Evolutionary conservation across 345 rosid genomes (phyloP).

Genomic region (Draba incana): DNA sequence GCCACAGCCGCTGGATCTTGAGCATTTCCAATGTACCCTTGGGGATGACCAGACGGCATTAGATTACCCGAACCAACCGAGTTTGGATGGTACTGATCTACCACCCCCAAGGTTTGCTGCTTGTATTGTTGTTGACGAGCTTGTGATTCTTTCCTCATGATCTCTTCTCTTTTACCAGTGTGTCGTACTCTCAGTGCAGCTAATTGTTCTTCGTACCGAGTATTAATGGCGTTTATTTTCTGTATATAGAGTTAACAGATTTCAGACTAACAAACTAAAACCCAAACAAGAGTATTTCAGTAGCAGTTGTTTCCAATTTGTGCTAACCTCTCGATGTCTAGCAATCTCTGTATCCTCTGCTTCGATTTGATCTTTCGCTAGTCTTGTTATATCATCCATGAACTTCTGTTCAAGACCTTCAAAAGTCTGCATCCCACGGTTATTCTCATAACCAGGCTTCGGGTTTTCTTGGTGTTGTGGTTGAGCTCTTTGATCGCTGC

Average conservation of each 20-base stretch:
- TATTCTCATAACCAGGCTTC: slow-evolving; percentile 56
- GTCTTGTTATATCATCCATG: slow-evolving; percentile 65
- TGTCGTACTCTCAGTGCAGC: slow-evolving; percentile 64
- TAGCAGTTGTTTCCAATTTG: slow-evolving; percentile 3
- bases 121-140: slow-evolving; percentile 66
- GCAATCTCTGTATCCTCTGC: slow-evolving; percentile 86
- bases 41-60: slow-evolving; percentile 50
- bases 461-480: slow-evolving; percentile 57
- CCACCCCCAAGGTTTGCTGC: slow-evolving; percentile 50
- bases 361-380: slow-evolving; percentile 68
- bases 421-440: slow-evolving; percentile 51
- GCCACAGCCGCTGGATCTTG: slow-evolving; percentile 49
- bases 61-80: slow-evolving; percentile 43
- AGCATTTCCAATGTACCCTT: slow-evolving; percentile 46
- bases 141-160: slow-evolving; percentile 66
- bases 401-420: slow-evolving; percentile 76
- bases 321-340: slow-evolving; percentile 83
- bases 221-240: slow-evolving; percentile 72
- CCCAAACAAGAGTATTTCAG: slow-evolving; percentile 3
- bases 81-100: slow-evolving; percentile 51
- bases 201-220: slow-evolving; percentile 70
- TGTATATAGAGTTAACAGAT: slow-evolving; percentile 37
- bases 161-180: slow-evolving; percentile 69
- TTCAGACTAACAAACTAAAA: slow-evolving; percentile 10
- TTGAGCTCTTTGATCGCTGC: slow-evolving; percentile 57